phyloP scores from a whole-genome alignment of 257 asterid species.

The Solanum megistacrolobum region DNA sequence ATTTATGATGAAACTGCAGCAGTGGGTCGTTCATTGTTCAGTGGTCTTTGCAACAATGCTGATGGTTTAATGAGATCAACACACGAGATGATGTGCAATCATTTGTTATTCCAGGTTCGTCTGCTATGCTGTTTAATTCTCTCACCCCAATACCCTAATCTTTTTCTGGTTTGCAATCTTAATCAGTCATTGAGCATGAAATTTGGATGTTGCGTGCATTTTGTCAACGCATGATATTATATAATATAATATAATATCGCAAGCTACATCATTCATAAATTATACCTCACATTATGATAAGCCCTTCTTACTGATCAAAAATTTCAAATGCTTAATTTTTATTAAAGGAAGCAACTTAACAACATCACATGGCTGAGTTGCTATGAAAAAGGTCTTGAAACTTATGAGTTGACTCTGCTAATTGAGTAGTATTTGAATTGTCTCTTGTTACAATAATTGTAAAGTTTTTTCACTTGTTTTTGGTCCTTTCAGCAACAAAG shows the following conservation, averaged over 20 bases:
- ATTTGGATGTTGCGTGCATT: background rate
- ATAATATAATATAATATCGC: background rate
- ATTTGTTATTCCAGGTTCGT: slow-evolving; percentile 51
- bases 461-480: background rate
- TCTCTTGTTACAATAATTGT: background rate
- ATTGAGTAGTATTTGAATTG: background rate
- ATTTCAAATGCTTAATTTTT: background rate
- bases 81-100: slow-evolving; percentile 19
- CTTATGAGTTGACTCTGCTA: background rate
- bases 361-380: background rate
- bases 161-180: background rate
- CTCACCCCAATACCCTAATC: background rate
- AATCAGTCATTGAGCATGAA: background rate
- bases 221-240: background rate
- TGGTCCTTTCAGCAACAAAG: slow-evolving; percentile 55
- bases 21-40: slow-evolving; percentile 60
- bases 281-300: background rate
- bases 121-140: background rate
- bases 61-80: slow-evolving; percentile 27
- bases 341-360: background rate
- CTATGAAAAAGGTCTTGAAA: background rate
- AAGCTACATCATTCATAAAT: background rate
- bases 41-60: slow-evolving; percentile 39
- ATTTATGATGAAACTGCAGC: background rate
- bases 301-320: background rate